Evolutionary conservation across 768 basidiomycete species (phyloP).

Genomic region (Tylopilus sp.): DNA sequence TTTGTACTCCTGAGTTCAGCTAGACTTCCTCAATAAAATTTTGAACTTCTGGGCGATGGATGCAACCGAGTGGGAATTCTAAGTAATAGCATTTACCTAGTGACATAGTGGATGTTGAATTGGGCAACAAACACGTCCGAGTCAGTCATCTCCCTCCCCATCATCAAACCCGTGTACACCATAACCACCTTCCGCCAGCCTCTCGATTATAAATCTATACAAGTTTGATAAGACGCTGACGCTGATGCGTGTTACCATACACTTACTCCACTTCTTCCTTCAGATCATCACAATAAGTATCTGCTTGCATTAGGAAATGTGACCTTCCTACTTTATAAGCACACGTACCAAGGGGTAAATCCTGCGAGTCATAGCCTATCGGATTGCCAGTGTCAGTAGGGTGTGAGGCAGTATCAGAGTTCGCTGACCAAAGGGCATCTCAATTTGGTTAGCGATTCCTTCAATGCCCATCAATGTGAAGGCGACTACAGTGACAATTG

Average conservation of each 20-base stretch:
- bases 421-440: constrained; percentile 84
- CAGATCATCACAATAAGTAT: constrained; percentile 82
- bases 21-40: constrained; percentile 36
- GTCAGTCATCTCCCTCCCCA: constrained; percentile 79
- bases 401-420: not conserved
- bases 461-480: constrained; percentile 95
- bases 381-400: constrained; percentile 3
- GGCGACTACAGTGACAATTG: constrained; percentile 81
- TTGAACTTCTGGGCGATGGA: not conserved
- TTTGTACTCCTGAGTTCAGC: constrained; percentile 81
- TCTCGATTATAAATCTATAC: constrained; percentile 62
- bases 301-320: constrained; percentile 32
- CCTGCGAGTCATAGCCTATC: constrained; percentile 56
- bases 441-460: constrained; percentile 92
- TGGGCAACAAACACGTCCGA: not conserved
- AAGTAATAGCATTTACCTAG: no score
- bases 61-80: not conserved
- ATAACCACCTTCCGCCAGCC: constrained; percentile 70
- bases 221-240: constrained; percentile 6
- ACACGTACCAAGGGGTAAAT: constrained; percentile 73
- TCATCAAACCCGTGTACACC: constrained; percentile 74
- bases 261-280: constrained; percentile 81
- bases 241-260: not conserved
- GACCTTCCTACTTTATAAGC: not conserved
- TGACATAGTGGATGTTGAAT: not conserved